Evolutionary conservation across 2,329 filamentous ascomycete genomes (phyloP).

Genomic region (Apiospora pterosperma): DNA sequence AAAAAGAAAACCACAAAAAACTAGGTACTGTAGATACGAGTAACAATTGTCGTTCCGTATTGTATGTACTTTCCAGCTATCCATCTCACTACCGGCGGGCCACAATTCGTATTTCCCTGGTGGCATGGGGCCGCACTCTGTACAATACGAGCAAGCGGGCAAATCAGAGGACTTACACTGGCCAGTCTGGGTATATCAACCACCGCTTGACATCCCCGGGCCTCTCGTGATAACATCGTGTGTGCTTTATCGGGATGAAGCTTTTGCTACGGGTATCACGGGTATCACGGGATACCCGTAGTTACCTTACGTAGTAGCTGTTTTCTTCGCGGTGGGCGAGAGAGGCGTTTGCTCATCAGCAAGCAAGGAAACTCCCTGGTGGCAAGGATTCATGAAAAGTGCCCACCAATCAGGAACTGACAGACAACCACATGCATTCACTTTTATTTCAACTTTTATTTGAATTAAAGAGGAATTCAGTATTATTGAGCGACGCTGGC

Average conservation of each 20-base stretch:
- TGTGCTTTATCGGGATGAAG: too few relatives aligned
- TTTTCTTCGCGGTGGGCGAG: not conserved
- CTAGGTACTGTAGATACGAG: not conserved
- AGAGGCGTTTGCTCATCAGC: not conserved
- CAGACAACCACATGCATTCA: not conserved
- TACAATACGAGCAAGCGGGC: not conserved
- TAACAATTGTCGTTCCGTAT: not conserved
- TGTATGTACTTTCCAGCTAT: not conserved
- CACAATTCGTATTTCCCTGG: not conserved
- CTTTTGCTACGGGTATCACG: too few relatives aligned
- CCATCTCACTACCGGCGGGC: not conserved
- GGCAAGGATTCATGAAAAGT: not conserved
- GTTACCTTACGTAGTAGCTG: not conserved
- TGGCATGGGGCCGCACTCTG: not conserved
- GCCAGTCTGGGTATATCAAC: not conserved
- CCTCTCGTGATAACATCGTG: not conserved
- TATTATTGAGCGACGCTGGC: not conserved
- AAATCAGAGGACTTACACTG: not conserved
- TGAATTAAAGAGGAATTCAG: too few relatives aligned
- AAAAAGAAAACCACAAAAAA: too few relatives aligned
- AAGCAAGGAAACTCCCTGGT: not conserved
- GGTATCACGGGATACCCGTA: too few relatives aligned
- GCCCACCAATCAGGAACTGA: not conserved
- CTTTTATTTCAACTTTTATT: not conserved
- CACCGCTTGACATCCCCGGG: not conserved